Base-by-base conservation (phyloP, 2,329 filamentous ascomycete species). In the Penicillium sp. region DNA sequence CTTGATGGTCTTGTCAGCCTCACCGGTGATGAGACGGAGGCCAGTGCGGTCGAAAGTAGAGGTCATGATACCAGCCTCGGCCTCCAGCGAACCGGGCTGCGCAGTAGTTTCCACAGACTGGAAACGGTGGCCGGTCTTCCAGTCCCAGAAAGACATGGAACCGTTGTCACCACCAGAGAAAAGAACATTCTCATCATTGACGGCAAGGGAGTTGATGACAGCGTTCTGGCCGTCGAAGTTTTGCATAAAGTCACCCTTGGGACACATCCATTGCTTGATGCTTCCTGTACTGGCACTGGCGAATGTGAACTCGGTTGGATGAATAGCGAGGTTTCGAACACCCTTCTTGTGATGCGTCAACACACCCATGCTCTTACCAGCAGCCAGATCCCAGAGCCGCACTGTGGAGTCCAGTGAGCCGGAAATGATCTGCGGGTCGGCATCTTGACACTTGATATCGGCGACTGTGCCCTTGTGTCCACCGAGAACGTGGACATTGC, bases 241-340 rank as follows among this genome's bases (percentile, higher is more conserved):
- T 74, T 97, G 92, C 94, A 99, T 99, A 71, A 99, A 97, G 14
- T 91, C 91, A 36, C 93, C 95, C 71, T 97, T 92, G 1, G 95
- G 95, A 64, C 92, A 97, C 74, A 97, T 97, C 93, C 94, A 99
- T 77, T 99, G 94, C 80, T 99, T 99, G 77, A 99, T 97, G 71
- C 90, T 92, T 22, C 90, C 89, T 0, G 93, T 92, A 67, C 91
- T 96, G 42, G 89, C 94, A 56, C 86, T 92, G 4, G 94, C 94
- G 71, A 99, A 99, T 0, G 95, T 99, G 71, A 96, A 99, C 74
- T 99, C 94, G 56, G 85, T 86, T 0, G 95, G 94, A 70, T 99
- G 94, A 3, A 88, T 83, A 10, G 91, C 85, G 11, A 99, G 82
- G 2, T 89, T 87, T 47, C 94, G 86, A 10, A 99, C 92, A 53